Evolutionary conservation across 805 yeast genomes (phyloP), one percentile per base, ranked within the genome.

Genomic region (Metschnikowia proteae): DNA sequence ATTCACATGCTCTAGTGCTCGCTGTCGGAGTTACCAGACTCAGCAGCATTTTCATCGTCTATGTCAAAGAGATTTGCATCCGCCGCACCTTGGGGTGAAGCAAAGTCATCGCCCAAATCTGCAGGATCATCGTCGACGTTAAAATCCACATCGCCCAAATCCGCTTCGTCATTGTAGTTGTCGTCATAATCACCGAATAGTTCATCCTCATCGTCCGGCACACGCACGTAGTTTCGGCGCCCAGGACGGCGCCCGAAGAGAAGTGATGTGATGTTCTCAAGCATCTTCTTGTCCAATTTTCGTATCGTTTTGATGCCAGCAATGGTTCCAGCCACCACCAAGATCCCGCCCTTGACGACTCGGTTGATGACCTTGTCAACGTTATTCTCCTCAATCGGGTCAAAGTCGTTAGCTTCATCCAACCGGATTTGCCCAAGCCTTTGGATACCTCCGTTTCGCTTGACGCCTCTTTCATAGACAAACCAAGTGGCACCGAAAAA

Each of bases 401-500:
- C 66, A 54, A 78, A 73, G 51, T 67, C 77, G 44, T 80, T 86
- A 26, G 69, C 74, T 29, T 83, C 89, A 43, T 89, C 96, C 40
- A 91, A 74, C 54, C 95, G 75, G 51, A 91, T 91, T 64, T 86
- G 95, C 13, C 97, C 97, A 64, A 88, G 83, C 57, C 87, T 75
- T 31, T 80, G 67, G 63, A 84, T 81, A 0, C 90, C 90, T 25
- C 91, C 91, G 61, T 84, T 84, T 56, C 90, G 74, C 50, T 88
- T 81, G 51, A 88, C 81, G 46, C 95, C 96, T 60, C 84, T 80
- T 52, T 86, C 89, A 64, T 86, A 90, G 23, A 89, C 82, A 61
- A 88, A 80, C 78, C 82, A 83, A 2, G 73, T 60, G 1, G 84
- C 78, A n/a, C 74, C 70, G 6, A 78, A 59, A 50, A 79, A 76